These are phyloP conservation scores for Isatis tinctoria DNA, from an alignment of 345 rosid genomes.

Conservation along the genomic window DNA sequence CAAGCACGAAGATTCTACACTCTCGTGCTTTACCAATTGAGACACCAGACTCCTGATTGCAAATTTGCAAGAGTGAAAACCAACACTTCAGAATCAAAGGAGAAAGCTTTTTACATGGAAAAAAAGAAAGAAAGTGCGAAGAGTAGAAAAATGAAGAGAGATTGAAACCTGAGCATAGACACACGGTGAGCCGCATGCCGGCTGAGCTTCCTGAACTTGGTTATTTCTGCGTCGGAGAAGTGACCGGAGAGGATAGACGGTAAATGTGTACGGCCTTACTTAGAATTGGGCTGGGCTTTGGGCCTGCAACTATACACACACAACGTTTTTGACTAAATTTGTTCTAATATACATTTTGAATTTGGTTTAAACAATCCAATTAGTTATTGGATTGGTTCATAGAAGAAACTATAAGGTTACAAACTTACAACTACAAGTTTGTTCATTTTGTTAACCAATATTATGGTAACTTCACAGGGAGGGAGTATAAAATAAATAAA, in stretches of 20 bases:
- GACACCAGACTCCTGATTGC: slow-evolving; percentile 79
- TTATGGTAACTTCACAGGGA: not conserved
- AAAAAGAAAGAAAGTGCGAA: not conserved
- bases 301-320: not conserved
- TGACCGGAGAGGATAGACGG: not conserved
- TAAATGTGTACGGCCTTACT: not conserved
- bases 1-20: slow-evolving; percentile 37
- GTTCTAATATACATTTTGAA: no score
- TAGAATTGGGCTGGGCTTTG: slow-evolving; percentile 4
- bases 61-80: slow-evolving; percentile 16
- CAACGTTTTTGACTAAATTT: not conserved
- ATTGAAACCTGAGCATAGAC: slow-evolving; percentile 75
- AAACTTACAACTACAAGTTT: not conserved
- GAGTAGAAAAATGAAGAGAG: not conserved
- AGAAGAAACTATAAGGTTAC: no score
- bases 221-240: slow-evolving; percentile 39
- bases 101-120: not conserved
- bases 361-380: no score
- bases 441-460: not conserved
- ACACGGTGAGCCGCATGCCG: slow-evolving; percentile 79
- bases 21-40: slow-evolving; percentile 87
- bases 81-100: not conserved
- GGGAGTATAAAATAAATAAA: not conserved
- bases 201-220: slow-evolving; percentile 77
- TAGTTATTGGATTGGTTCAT: no score